These are phyloP conservation scores for Microdochium paspali DNA, from an alignment of 2,329 filamentous ascomycete species.

Conservation along the genomic window DNA sequence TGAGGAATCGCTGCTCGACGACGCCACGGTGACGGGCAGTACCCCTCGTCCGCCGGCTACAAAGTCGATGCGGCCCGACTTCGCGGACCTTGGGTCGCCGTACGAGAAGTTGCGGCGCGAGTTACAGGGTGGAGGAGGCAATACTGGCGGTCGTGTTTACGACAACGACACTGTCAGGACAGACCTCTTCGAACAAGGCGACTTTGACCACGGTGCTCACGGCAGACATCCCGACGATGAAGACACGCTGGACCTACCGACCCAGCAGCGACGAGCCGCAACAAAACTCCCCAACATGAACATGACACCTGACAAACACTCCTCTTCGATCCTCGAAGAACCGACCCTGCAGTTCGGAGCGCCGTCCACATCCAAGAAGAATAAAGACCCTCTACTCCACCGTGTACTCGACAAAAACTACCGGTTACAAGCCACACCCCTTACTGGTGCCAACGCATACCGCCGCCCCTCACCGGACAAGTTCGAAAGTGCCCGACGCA, in stretches of 20 bases:
- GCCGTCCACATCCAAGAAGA: conserved; percentile 19
- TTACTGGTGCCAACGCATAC: conserved; percentile 32
- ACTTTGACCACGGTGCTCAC: conserved; percentile 23
- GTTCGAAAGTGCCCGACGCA: not conserved
- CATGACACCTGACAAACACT: conserved; percentile 40
- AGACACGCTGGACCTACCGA: conserved; percentile 33
- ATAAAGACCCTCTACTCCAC: conserved; percentile 74
- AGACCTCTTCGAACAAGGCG: conserved; percentile 4
- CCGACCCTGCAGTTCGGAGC: conserved; percentile 12
- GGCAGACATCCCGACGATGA: conserved; percentile 26
- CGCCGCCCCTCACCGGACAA: conserved; percentile 36
- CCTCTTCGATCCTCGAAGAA: conserved; percentile 38
- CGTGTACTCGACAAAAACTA: conserved; percentile 94
- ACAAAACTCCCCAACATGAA: conserved; percentile 52
- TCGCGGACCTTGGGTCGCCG: conserved; percentile 63
- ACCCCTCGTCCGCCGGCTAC: conserved; percentile 53
- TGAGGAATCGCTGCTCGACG: conserved; percentile 62
- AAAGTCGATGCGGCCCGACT: conserved; percentile 38
- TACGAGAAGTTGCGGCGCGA: conserved; percentile 67
- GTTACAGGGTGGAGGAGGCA: conserved; percentile 37
- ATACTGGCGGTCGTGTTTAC: conserved; percentile 25
- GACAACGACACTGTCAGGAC: conserved; percentile 11
- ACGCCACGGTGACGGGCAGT: conserved; percentile 52
- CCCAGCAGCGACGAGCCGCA: conserved; percentile 41
- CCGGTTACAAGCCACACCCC: conserved; percentile 83